These are phyloP conservation scores for Fraxinus floribunda DNA, from an alignment of 305 asterid species.

Conservation along the genomic window DNA sequence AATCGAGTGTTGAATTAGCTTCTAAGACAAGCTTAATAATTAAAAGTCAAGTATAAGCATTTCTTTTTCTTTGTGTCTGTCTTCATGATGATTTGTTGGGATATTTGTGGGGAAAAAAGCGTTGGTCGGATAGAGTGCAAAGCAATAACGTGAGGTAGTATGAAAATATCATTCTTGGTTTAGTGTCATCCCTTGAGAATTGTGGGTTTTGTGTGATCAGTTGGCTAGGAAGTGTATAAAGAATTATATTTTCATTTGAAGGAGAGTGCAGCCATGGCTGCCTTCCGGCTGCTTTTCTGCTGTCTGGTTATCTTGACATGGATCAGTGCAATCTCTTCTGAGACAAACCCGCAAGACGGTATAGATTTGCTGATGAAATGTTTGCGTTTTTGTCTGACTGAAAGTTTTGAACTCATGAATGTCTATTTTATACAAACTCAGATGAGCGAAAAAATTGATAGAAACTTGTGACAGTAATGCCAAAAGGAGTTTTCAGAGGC, in stretches of 20 bases:
- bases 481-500: neutral
- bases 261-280: constrained; percentile 40
- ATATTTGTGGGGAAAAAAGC: constrained; percentile 10
- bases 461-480: neutral
- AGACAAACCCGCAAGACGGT: constrained; percentile 70
- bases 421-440: neutral
- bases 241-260: neutral
- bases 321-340: constrained; percentile 23
- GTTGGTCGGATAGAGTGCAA: constrained; percentile 33
- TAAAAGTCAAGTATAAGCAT: constrained; percentile 14
- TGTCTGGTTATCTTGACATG: constrained; percentile 25
- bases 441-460: neutral
- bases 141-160: constrained; percentile 28
- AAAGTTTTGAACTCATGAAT: neutral
- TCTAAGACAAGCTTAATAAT: constrained; percentile 59
- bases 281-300: constrained; percentile 40
- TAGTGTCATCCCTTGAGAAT: constrained; percentile 4
- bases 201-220: constrained; percentile 3
- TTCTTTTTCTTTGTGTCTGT: neutral
- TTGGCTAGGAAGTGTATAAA: neutral
- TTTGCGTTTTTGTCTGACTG: neutral
- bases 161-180: constrained; percentile 25
- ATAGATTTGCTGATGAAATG: neutral
- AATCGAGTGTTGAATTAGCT: constrained; percentile 32
- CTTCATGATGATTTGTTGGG: neutral